phyloP scores from a whole-genome alignment of 2,329 filamentous ascomycete species.

The Fusarium subglutinans region DNA sequence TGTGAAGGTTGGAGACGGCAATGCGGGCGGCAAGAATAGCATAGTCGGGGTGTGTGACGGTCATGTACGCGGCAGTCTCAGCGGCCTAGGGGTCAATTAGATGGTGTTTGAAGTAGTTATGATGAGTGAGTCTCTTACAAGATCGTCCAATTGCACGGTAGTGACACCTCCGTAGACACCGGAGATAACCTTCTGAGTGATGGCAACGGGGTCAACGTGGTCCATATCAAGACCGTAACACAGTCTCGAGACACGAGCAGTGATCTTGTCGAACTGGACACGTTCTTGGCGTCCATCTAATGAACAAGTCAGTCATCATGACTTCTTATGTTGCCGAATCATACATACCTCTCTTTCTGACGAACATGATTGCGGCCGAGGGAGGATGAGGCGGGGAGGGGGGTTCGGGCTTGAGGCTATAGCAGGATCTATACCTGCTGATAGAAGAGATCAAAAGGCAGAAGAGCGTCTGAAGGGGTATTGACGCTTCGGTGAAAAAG shows the following conservation, averaged over 20 bases:
- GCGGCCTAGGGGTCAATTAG: slow-evolving; percentile 72
- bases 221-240: slow-evolving; percentile 96
- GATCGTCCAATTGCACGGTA: slow-evolving; percentile 93
- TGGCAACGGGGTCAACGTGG: slow-evolving; percentile 96
- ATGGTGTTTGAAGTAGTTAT: neutral
- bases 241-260: slow-evolving; percentile 93
- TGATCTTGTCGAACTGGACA: slow-evolving; percentile 99
- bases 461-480: slow-evolving; percentile 31
- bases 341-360: slow-evolving; percentile 69
- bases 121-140: slow-evolving; percentile 69
- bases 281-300: slow-evolving; percentile 99
- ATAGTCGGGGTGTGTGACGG: slow-evolving; percentile 98
- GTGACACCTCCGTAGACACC: slow-evolving; percentile 99
- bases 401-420: slow-evolving; percentile 29
- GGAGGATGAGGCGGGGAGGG: slow-evolving; percentile 32
- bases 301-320: slow-evolving; percentile 40
- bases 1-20: slow-evolving; percentile 98
- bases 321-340: neutral
- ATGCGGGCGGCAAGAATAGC: slow-evolving; percentile 98
- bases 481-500: slow-evolving; percentile 23
- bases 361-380: slow-evolving; percentile 61
- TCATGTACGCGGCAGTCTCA: slow-evolving; percentile 99
- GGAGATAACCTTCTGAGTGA: slow-evolving; percentile 99
- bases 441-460: slow-evolving; percentile 38
- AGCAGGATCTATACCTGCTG: slow-evolving; percentile 40